These are phyloP conservation scores for Teratosphaeria epicoccoides DNA, from an alignment of 2,329 filamentous ascomycete genomes.

Conservation along the genomic window DNA sequence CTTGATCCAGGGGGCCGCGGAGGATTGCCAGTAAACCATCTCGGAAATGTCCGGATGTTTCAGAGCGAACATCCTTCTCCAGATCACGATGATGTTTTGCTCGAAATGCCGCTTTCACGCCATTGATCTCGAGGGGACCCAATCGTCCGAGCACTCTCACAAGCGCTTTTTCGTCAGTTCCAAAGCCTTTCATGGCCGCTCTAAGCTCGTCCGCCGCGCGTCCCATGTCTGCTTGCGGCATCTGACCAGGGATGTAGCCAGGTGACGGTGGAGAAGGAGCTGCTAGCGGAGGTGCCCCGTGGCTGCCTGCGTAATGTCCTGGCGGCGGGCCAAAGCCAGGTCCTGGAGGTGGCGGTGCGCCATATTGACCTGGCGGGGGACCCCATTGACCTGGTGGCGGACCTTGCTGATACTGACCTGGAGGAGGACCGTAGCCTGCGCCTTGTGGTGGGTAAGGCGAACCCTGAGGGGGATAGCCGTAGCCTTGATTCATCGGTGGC, in stretches of 20 bases:
- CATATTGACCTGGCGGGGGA: conserved; percentile 9
- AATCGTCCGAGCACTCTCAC: conserved; percentile 60
- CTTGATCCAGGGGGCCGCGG: conserved; percentile 67
- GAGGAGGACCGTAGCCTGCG: conserved; percentile 9
- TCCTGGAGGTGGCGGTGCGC: conserved; percentile 6
- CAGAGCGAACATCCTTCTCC: conserved; percentile 63
- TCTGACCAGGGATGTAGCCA: conserved; percentile 64
- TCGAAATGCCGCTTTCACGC: conserved; percentile 57
- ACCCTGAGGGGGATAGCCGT: conserved; percentile 5
- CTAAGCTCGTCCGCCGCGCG: conserved; percentile 61
- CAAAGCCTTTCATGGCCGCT: conserved; percentile 85
- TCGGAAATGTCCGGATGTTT: conserved; percentile 63
- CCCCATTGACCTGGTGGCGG: conserved; percentile 14
- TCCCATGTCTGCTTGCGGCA: conserved; percentile 55
- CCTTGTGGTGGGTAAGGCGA: conserved; percentile 7
- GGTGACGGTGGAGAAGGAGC: conserved; percentile 55
- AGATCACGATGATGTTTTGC: conserved; percentile 56
- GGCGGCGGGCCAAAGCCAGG: conserved; percentile 5
- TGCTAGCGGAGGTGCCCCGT: conserved; percentile 11
- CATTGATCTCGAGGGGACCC: conserved; percentile 66
- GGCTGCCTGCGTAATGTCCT: conserved; percentile 5
- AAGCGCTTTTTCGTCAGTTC: conserved; percentile 71
- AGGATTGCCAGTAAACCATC: conserved; percentile 64
- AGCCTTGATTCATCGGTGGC: conserved; percentile 10
- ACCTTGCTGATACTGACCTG: conserved; percentile 7